Evolutionary conservation across 2,329 filamentous ascomycete species (phyloP).

Genomic region (Epicoccum sorghinum): DNA sequence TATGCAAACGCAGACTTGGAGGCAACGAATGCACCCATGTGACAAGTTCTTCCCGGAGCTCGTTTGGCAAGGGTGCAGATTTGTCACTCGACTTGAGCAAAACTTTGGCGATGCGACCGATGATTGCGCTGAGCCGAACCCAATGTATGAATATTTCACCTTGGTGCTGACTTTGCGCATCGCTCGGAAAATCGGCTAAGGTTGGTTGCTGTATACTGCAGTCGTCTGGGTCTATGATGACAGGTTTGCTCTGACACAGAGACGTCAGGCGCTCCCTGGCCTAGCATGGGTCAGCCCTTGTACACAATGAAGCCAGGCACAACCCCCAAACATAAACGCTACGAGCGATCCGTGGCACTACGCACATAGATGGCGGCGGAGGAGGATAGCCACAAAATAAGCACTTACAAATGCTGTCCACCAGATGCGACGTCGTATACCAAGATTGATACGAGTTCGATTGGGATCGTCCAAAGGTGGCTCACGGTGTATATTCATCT

Average conservation of each 20-base stretch:
- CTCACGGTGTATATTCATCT: conserved; percentile 32
- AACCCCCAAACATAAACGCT: too few relatives aligned
- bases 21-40: conserved; percentile 28
- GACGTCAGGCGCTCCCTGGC: conserved; percentile 30
- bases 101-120: conserved; percentile 29
- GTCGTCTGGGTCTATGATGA: conserved; percentile 30
- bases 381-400: not conserved
- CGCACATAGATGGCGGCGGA: too few relatives aligned
- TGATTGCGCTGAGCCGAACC: conserved; percentile 31
- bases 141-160: conserved; percentile 32
- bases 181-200: conserved; percentile 25
- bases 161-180: conserved; percentile 27
- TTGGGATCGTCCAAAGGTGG: conserved; percentile 17
- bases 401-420: conserved; percentile 33
- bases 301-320: not conserved
- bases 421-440: conserved; percentile 29
- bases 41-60: conserved; percentile 27
- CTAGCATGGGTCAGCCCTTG: conserved; percentile 9
- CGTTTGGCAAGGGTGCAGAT: conserved; percentile 13
- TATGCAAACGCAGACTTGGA: conserved; percentile 17
- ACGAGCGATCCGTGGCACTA: too few relatives aligned
- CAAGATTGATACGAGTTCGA: conserved; percentile 18
- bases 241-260: conserved; percentile 31
- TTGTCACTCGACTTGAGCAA: conserved; percentile 21
- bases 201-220: conserved; percentile 28